Conservation (phyloP, 306 rosid species). For the Purshia tridentata region DNA sequence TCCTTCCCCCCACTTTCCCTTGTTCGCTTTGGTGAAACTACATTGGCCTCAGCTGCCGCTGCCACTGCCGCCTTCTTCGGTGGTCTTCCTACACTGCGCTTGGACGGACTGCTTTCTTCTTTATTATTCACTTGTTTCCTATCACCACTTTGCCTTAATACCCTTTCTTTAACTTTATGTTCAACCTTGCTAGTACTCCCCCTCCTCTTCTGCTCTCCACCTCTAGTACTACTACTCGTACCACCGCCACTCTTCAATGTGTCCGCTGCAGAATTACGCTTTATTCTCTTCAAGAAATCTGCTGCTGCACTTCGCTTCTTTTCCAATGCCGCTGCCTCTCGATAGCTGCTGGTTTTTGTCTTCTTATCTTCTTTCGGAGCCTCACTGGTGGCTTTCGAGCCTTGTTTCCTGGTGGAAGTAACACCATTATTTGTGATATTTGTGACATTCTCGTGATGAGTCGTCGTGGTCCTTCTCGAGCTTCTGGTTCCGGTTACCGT, state of each 20-base stretch:
- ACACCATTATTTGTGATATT: slow-evolving; percentile 24
- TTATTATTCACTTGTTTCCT: slow-evolving; percentile 37
- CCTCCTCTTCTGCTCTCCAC: slow-evolving; percentile 54
- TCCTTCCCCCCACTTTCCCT: slow-evolving; percentile 60
- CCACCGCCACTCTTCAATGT: slow-evolving; percentile 32
- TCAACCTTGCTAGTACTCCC: slow-evolving; percentile 13
- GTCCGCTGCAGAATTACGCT: slow-evolving; percentile 49
- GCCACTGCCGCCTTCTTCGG: slow-evolving; percentile 57
- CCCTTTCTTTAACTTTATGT: slow-evolving; percentile 42
- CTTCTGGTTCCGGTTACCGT: slow-evolving; percentile 72
- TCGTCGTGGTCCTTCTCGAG: slow-evolving; percentile 45
- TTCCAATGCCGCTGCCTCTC: slow-evolving; percentile 37
- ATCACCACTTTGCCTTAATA: slow-evolving; percentile 36
- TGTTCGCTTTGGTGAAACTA: slow-evolving; percentile 51
- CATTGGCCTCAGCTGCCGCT: slow-evolving; percentile 40
- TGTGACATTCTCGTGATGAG: slow-evolving; percentile 23
- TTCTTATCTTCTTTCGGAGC: slow-evolving; percentile 45
- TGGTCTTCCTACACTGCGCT: slow-evolving; percentile 78
- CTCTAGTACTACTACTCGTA: slow-evolving; percentile 1
- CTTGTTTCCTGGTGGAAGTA: slow-evolving; percentile 43
- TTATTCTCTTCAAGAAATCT: slow-evolving; percentile 81
- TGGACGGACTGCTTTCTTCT: slow-evolving; percentile 54
- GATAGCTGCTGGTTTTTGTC: slow-evolving; percentile 24
- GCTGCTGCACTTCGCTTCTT: slow-evolving; percentile 73
- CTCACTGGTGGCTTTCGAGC: slow-evolving; percentile 25